Evolutionary conservation across 164 flowering plant genomes (phyloP).

Genomic region (Dillenia turbinata): DNA sequence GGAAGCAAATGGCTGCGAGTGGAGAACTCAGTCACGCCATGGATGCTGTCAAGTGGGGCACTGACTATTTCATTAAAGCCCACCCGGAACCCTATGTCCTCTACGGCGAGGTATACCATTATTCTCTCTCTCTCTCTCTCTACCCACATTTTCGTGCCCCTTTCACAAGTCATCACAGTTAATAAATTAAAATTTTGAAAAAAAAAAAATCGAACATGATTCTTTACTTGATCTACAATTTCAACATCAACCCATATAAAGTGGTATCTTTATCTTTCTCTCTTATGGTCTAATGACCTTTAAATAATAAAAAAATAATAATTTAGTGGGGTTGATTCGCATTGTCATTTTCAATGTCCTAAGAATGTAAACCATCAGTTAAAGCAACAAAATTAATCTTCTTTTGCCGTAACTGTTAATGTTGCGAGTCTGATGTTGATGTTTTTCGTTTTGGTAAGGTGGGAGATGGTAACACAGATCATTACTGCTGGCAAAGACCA

Average conservation of each 20-base stretch:
- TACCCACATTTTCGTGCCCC: background rate
- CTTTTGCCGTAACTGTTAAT: background rate
- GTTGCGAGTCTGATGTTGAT: too few species aligned
- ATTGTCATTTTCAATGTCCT: background rate
- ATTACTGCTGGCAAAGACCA: constrained; percentile 94
- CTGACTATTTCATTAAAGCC: constrained; percentile 88
- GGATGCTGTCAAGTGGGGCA: constrained; percentile 92
- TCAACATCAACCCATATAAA: too few species aligned
- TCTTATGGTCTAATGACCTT: background rate
- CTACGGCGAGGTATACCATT: constrained; percentile 63
- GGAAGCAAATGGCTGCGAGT: constrained; percentile 57
- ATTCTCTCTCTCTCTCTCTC: background rate
- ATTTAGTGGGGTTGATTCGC: background rate
- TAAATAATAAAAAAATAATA: background rate
- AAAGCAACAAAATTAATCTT: too few species aligned
- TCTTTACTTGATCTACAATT: too few species aligned
- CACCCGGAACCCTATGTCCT: constrained; percentile 82
- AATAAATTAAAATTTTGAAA: too few species aligned
- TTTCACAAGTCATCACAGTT: background rate
- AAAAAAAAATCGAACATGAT: too few species aligned
- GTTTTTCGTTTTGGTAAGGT: constrained; percentile 37
- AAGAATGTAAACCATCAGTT: too few species aligned
- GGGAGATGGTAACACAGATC: constrained; percentile 89
- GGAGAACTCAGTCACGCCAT: constrained; percentile 82
- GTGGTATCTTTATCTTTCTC: too few species aligned